Percentiles rank a stretch among this genome's conserved stretches.
Conservation (phyloP, 2,329 filamentous ascomycete genomes). For the Paraconiothyrium brasiliense region DNA sequence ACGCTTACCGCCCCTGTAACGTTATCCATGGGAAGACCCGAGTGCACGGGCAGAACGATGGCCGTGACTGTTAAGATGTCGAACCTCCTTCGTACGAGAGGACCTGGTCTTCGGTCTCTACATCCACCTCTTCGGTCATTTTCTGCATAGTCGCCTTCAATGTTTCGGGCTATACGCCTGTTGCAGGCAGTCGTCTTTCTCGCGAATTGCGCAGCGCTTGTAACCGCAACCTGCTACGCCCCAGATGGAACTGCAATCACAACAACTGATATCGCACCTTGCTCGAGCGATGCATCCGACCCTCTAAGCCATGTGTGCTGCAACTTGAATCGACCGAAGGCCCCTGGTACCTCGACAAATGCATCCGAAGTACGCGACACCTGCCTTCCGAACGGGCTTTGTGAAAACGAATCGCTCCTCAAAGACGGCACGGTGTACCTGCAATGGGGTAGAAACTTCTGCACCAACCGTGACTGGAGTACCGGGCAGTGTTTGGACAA, state of each 20-base stretch:
- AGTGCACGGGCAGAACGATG: not conserved
- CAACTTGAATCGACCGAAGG: slow-evolving; percentile 15
- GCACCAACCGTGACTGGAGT: not conserved
- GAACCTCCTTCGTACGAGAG: slow-evolving; percentile 1
- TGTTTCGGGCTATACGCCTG: not conserved
- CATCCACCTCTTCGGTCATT: not conserved
- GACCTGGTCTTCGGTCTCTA: not conserved
- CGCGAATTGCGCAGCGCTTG: not conserved
- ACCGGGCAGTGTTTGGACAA: slow-evolving; percentile 6
- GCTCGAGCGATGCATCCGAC: slow-evolving; percentile 13
- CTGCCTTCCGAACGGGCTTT: slow-evolving; percentile 18
- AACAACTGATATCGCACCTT: slow-evolving; percentile 1
- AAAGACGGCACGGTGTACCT: not conserved
- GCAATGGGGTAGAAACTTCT: slow-evolving; percentile 4
- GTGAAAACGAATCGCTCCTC: not conserved
- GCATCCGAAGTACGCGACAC: slow-evolving; percentile 3
- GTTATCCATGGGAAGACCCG: not conserved
- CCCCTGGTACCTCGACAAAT: slow-evolving; percentile 11
- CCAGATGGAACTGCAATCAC: not conserved
- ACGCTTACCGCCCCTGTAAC: not conserved
- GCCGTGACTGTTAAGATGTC: not conserved
- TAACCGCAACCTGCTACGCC: not conserved
- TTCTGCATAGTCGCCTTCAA: not conserved
- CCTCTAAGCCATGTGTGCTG: slow-evolving; percentile 17
- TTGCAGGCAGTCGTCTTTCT: slow-evolving; percentile 1